Evolutionary conservation across 495 filamentous ascomycete genomes (phyloP), one percentile per base, ranked within the genome.

Genomic region (Neurospora sp.): DNA sequence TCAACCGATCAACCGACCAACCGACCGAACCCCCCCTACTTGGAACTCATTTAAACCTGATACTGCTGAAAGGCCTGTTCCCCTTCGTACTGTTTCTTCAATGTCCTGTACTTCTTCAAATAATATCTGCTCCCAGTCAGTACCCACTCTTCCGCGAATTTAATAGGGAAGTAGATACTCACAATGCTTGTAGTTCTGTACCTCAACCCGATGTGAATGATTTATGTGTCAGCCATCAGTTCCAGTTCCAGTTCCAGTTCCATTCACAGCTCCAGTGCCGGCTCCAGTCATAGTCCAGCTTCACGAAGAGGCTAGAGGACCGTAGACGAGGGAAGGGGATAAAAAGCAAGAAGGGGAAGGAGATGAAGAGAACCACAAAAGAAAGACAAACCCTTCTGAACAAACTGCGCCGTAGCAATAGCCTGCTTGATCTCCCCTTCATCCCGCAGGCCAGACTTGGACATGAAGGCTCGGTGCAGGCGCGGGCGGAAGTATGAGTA

Each of bases 71-170:
- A 35, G 0, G 23, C 27, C 54, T 62, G 54, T 18, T 62, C 54
- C 23, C 54, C 54, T 37, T 66, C 54, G 1, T 66, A 66, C 14
- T 66, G 54, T 84, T 94, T 89, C 78, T 90, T 90, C 76, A 99
- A 86, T 69, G 93, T 89, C 75, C 96, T 90, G 85, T 99, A 99
- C 81, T 92, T 89, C 85, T 97, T 98, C 74, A 99, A 84, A 84
- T 95, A 96, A 83, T 98, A 97, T 79, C 95, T 31, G 31, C 31
- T 3, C 3, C 31, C 2, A 1, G 27, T 31, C 27, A 31, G n/a
- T n/a, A n/a, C n/a, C n/a, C n/a, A n/a, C n/a, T n/a, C n/a, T n/a
- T n/a, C n/a, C n/a, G n/a, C n/a, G n/a, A n/a, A n/a, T n/a, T n/a
- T n/a, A 2, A 1, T 42, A 12, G 3, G n/a, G 5, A 54, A 8